Conservation (phyloP, 495 filamentous ascomycete species). For the Penicillium manginii region DNA sequence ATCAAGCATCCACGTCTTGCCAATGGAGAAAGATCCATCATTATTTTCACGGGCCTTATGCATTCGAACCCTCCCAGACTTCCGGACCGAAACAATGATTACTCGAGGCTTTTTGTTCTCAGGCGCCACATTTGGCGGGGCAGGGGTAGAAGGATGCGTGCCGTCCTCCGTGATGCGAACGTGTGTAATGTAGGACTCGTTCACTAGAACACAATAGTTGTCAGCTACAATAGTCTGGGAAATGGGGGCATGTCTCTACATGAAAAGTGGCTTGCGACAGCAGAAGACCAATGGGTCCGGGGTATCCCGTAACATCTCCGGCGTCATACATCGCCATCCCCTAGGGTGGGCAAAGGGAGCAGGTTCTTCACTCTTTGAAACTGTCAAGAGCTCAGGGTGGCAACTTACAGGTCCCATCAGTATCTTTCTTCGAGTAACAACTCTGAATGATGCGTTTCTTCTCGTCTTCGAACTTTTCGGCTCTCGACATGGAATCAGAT, state of each 20-base stretch:
- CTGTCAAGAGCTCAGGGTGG: conserved; percentile 1
- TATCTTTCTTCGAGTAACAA: conserved; percentile 87
- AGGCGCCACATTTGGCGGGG: conserved; percentile 69
- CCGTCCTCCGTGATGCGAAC: conserved; percentile 87
- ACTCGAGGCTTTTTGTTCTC: conserved; percentile 85
- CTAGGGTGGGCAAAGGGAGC: conserved; percentile 6
- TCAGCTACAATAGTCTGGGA: conserved; percentile 13
- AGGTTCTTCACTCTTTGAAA: background rate
- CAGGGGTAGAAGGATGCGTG: conserved; percentile 79
- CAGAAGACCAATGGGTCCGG: background rate
- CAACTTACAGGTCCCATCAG: conserved; percentile 74
- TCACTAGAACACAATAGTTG: conserved; percentile 52
- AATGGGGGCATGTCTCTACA: background rate
- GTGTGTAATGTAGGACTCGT: conserved; percentile 97
- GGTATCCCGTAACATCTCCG: conserved; percentile 5
- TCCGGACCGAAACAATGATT: conserved; percentile 89
- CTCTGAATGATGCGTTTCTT: conserved; percentile 89
- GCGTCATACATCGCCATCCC: conserved; percentile 12
- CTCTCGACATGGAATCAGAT: conserved; percentile 60
- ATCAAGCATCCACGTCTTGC: conserved; percentile 96
- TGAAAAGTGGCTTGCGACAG: background rate
- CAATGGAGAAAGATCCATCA: conserved; percentile 93
- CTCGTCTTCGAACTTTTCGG: conserved; percentile 93
- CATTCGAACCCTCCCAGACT: conserved; percentile 88
- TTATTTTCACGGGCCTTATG: conserved; percentile 96